Conservation (phyloP, 1,284 basidiomycete genomes). For the Cystobasidium slooffiae region DNA sequence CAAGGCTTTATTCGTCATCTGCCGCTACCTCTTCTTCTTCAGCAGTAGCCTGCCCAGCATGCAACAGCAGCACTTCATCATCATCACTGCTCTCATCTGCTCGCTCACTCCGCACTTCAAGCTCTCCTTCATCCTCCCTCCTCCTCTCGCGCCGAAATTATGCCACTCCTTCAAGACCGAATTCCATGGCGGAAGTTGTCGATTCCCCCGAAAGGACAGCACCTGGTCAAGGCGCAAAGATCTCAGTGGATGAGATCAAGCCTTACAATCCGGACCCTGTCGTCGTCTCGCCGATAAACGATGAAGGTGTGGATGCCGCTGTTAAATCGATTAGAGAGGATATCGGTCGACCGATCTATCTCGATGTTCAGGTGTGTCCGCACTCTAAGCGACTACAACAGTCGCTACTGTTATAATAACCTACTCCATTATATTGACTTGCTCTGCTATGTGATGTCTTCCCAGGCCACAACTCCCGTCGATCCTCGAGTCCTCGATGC, state of each 20-base stretch:
- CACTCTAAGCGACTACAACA: neutral
- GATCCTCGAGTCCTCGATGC: constrained; percentile 96
- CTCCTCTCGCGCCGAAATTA: constrained; percentile 9
- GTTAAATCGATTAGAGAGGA: constrained; percentile 31
- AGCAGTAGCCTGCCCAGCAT: constrained; percentile 16
- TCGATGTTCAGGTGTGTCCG: constrained; percentile 69
- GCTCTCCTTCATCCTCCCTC: neutral
- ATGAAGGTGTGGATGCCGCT: constrained; percentile 42
- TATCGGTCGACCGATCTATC: constrained; percentile 76
- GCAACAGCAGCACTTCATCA: constrained; percentile 1
- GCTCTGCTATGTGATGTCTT: neutral
- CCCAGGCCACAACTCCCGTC: constrained; percentile 93
- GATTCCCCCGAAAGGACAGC: constrained; percentile 13
- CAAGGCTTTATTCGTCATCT: constrained; percentile 19
- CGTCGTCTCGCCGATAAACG: constrained; percentile 43
- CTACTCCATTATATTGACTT: constrained; percentile 1
- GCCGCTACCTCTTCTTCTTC: neutral
- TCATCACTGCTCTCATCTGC: neutral
- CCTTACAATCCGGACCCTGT: constrained; percentile 40
- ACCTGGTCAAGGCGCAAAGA: constrained; percentile 16
- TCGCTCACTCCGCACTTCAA: constrained; percentile 7
- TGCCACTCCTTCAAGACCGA: constrained; percentile 26
- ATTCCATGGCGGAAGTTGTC: constrained; percentile 30
- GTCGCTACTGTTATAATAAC: neutral
- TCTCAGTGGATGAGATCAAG: constrained; percentile 42